These are phyloP conservation scores for Viola pubescens DNA, from an alignment of 441 rosid species.

Conservation along the genomic window DNA sequence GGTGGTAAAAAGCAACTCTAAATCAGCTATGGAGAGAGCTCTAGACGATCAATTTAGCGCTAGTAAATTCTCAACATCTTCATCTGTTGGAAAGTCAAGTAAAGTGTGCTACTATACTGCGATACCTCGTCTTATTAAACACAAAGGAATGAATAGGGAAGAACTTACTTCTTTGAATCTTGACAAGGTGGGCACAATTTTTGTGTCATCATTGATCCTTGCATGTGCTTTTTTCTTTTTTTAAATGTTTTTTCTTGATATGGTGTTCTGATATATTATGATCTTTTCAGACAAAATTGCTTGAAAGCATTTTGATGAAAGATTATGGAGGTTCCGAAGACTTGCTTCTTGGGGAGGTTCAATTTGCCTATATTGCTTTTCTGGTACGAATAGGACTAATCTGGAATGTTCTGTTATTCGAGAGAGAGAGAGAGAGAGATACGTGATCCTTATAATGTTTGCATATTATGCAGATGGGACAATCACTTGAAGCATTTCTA, in stretches of 20 bases:
- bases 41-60: conserved; percentile 59
- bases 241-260: conserved; percentile 8
- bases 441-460: conserved; percentile 12
- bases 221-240: neutral
- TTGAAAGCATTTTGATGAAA: conserved; percentile 52
- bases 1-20: conserved; percentile 33
- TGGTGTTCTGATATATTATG: conserved; percentile 8
- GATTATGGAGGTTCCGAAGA: conserved; percentile 67
- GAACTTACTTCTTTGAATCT: conserved; percentile 82
- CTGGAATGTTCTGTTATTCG: neutral
- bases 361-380: conserved; percentile 77
- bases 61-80: conserved; percentile 37
- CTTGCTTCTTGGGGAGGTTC: conserved; percentile 78
- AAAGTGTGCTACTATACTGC: conserved; percentile 69
- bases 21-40: conserved; percentile 53
- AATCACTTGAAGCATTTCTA: conserved; percentile 77
- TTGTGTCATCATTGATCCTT: conserved; percentile 6
- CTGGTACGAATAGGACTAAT: conserved; percentile 41
- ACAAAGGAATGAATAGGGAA: conserved; percentile 48
- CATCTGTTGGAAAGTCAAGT: conserved; percentile 32
- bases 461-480: conserved; percentile 71
- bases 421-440: conserved; percentile 3
- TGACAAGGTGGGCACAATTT: conserved; percentile 57
- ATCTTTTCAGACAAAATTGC: conserved; percentile 45
- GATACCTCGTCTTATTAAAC: conserved; percentile 62